Percentiles rank a stretch among this genome's conserved stretches.
These are phyloP conservation scores for Xanthoconium purpureum DNA, from an alignment of 768 basidiomycete genomes.

Conservation along the genomic window DNA sequence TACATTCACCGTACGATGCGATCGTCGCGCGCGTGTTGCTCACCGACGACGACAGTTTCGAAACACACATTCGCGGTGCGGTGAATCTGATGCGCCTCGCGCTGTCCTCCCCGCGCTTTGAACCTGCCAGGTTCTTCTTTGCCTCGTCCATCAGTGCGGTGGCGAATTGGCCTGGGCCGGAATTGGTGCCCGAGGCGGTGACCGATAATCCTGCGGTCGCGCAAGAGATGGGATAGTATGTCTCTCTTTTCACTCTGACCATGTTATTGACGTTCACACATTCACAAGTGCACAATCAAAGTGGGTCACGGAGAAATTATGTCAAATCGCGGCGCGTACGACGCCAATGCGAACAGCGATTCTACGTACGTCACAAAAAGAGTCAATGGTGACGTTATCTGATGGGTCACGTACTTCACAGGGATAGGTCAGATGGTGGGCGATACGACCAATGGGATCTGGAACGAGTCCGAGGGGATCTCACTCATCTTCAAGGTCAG, in stretches of 20 bases:
- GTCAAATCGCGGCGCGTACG: slow-evolving; percentile 38
- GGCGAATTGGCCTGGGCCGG: slow-evolving; percentile 19
- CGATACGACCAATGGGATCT: slow-evolving; percentile 45
- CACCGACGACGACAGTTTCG: slow-evolving; percentile 30
- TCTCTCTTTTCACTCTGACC: not conserved
- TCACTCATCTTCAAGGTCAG: slow-evolving; percentile 32
- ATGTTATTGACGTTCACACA: too few species aligned
- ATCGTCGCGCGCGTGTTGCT: not conserved
- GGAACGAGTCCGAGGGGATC: slow-evolving; percentile 50
- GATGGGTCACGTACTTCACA: slow-evolving; percentile 12
- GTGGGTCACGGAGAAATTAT: slow-evolving; percentile 54
- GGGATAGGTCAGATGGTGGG: slow-evolving; percentile 59
- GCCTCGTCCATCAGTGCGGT: slow-evolving; percentile 45
- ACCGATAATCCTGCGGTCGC: slow-evolving; percentile 24
- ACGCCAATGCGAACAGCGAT: slow-evolving; percentile 22
- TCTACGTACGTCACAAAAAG: slow-evolving; percentile 15
- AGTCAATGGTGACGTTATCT: not conserved
- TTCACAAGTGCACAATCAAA: slow-evolving; percentile 35
- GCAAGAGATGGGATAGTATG: slow-evolving; percentile 35
- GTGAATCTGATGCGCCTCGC: slow-evolving; percentile 50
- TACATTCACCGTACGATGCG: too few species aligned
- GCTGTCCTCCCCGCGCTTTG: slow-evolving; percentile 34
- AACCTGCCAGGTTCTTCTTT: slow-evolving; percentile 46
- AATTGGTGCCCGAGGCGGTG: slow-evolving; percentile 22
- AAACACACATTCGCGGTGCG: slow-evolving; percentile 47